phyloP scores from a whole-genome alignment of 1,284 basidiomycete genomes.

The Ceratobasidium papillatum region DNA sequence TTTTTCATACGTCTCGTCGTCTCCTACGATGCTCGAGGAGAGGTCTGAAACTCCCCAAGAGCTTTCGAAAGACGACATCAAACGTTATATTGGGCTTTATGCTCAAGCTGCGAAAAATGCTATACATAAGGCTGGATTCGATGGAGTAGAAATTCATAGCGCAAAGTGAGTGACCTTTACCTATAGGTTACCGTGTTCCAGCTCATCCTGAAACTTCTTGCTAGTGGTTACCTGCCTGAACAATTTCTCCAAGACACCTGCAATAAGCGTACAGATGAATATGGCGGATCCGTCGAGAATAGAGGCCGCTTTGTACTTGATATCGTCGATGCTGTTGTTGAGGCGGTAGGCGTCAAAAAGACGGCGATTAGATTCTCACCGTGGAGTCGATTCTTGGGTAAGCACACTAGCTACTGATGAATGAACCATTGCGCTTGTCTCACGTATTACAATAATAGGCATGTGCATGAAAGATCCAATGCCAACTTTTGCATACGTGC shows the following conservation, averaged over 20 bases:
- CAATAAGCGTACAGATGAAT: constrained; percentile 58
- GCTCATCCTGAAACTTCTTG: neutral
- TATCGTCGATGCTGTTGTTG: constrained; percentile 51
- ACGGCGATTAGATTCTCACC: constrained; percentile 52
- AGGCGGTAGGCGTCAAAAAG: constrained; percentile 53
- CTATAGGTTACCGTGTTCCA: neutral
- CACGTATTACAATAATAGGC: constrained; percentile 38
- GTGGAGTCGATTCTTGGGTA: constrained; percentile 48
- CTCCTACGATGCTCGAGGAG: constrained; percentile 46
- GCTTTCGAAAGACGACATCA: constrained; percentile 47
- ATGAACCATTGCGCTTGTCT: neutral
- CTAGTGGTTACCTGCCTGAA: constrained; percentile 50
- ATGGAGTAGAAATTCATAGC: constrained; percentile 58
- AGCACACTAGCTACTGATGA: neutral
- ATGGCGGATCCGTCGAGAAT: constrained; percentile 57
- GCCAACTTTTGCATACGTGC: constrained; percentile 51
- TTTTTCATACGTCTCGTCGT: constrained; percentile 49
- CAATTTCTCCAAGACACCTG: constrained; percentile 55
- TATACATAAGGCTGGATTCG: constrained; percentile 57
- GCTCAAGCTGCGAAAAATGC: constrained; percentile 54
- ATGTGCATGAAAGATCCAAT: constrained; percentile 52
- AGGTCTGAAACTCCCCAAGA: constrained; percentile 44
- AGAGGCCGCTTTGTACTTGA: constrained; percentile 55
- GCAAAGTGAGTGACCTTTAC: constrained; percentile 43
- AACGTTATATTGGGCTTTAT: constrained; percentile 52